These are phyloP conservation scores for Aureobasidium zeae DNA, from an alignment of 2,329 filamentous ascomycete genomes.

Conservation along the genomic window DNA sequence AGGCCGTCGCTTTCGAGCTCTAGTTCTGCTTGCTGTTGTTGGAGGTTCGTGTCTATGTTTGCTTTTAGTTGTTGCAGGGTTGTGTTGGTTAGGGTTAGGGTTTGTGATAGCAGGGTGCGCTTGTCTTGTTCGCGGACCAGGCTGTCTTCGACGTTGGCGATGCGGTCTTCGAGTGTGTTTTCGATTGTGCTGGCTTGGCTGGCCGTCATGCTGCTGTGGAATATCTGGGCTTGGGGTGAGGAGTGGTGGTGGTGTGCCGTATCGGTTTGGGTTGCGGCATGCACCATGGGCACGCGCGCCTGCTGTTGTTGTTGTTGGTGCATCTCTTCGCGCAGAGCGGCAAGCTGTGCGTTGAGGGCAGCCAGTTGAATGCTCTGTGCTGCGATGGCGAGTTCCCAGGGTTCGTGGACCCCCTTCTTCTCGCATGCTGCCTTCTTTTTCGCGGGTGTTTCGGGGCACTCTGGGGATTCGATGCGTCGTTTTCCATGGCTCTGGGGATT, in stretches of 20 bases:
- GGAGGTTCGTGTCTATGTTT: not conserved
- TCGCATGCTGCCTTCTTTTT: not conserved
- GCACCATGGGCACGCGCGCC: not conserved
- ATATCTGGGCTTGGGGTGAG: not conserved
- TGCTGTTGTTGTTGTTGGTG: not conserved
- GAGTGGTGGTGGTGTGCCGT: not conserved
- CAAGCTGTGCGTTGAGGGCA: not conserved
- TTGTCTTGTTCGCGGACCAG: not conserved
- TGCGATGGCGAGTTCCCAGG: not conserved
- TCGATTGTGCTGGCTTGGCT: conserved; percentile 6
- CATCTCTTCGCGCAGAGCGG: not conserved
- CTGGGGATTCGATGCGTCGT: not conserved
- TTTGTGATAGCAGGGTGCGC: too few relatives aligned
- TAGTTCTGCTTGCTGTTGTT: not conserved
- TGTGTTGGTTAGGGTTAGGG: too few relatives aligned
- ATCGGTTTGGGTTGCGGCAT: conserved; percentile 1
- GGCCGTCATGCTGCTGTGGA: not conserved
- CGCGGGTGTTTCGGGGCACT: not conserved
- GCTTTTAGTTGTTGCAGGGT: too few relatives aligned
- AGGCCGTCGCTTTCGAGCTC: not conserved
- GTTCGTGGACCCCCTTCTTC: not conserved
- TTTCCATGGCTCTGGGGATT: not conserved
- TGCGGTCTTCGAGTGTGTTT: not conserved
- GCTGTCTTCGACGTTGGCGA: not conserved
- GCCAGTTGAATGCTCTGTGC: not conserved